Conservation (phyloP, 202 grass and related monocot species). For the Hordeum pubiflorum region DNA sequence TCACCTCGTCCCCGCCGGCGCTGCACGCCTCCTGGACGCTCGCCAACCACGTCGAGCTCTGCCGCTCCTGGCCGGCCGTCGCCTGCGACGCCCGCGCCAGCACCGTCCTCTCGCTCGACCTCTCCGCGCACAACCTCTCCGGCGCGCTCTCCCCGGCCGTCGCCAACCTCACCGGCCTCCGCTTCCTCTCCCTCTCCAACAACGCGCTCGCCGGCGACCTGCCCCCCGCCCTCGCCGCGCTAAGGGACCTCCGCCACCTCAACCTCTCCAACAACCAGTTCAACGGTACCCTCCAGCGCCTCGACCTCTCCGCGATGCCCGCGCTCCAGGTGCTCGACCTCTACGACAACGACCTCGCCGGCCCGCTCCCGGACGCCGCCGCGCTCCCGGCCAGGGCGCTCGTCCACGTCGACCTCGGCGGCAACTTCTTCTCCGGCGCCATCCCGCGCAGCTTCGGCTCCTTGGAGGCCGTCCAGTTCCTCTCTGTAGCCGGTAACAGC, state of each 20-base stretch:
- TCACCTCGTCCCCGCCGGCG: slow-evolving; percentile 10
- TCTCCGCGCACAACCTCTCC: slow-evolving; percentile 66
- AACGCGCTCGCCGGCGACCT: slow-evolving; percentile 45
- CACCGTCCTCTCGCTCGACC: slow-evolving; percentile 50
- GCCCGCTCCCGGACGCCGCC: slow-evolving; percentile 27
- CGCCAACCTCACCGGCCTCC: slow-evolving; percentile 26
- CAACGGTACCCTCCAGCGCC: slow-evolving; percentile 39
- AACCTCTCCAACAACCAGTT: slow-evolving; percentile 95
- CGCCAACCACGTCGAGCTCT: slow-evolving; percentile 37
- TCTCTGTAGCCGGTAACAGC: slow-evolving; percentile 69
- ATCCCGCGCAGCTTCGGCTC: slow-evolving; percentile 38
- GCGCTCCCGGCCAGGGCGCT: neutral
- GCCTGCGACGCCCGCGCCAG: slow-evolving; percentile 24
- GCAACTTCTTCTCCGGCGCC: slow-evolving; percentile 72
- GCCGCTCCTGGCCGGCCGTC: slow-evolving; percentile 61
- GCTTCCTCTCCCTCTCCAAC: slow-evolving; percentile 35
- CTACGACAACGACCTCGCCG: slow-evolving; percentile 78
- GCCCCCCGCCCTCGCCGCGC: slow-evolving; percentile 20
- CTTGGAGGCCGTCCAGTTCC: slow-evolving; percentile 35
- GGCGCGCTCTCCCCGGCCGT: slow-evolving; percentile 43
- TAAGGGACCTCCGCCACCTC: slow-evolving; percentile 37
- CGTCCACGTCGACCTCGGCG: slow-evolving; percentile 63
- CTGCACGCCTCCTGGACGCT: slow-evolving; percentile 43
- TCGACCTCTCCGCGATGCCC: slow-evolving; percentile 36
- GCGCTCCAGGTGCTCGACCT: slow-evolving; percentile 49